These are phyloP conservation scores for Cronartium quercuum DNA, from an alignment of 1,284 basidiomycete species.

Conservation along the genomic window DNA sequence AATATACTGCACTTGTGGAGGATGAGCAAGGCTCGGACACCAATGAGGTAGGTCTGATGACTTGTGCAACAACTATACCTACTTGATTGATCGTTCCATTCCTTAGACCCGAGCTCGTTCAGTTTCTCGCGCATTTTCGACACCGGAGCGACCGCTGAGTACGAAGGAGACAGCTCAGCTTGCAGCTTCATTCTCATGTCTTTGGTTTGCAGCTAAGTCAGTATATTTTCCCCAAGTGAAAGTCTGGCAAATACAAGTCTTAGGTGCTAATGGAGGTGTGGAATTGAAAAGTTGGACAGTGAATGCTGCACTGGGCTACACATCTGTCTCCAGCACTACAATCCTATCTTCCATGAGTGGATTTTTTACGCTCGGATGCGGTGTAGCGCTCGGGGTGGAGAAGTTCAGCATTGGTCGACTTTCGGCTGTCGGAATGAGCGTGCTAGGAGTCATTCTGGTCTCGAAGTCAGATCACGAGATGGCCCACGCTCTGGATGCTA, in stretches of 20 bases:
- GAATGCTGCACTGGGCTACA: slow-evolving; percentile 72
- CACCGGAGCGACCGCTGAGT: not conserved
- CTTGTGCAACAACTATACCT: not conserved
- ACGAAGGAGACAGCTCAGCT: slow-evolving; percentile 19
- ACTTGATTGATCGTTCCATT: not conserved
- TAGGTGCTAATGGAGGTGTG: not conserved
- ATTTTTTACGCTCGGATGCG: slow-evolving; percentile 86
- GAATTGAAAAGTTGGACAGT: slow-evolving; percentile 59
- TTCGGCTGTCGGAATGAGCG: slow-evolving; percentile 59
- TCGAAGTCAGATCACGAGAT: slow-evolving; percentile 23
- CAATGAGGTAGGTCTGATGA: not conserved
- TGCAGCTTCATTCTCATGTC: slow-evolving; percentile 49
- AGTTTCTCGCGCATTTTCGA: slow-evolving; percentile 18
- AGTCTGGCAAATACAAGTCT: not conserved
- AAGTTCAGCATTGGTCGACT: slow-evolving; percentile 67
- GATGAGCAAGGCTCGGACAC: not conserved
- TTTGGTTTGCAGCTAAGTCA: slow-evolving; percentile 80
- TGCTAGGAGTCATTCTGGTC: slow-evolving; percentile 27
- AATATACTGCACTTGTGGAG: not conserved
- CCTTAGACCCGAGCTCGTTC: slow-evolving; percentile 51
- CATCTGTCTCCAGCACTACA: slow-evolving; percentile 83
- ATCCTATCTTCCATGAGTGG: slow-evolving; percentile 79
- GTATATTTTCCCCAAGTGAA: not conserved
- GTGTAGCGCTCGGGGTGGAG: slow-evolving; percentile 78
- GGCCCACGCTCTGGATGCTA: not conserved